Evolutionary conservation across 352 stramenopile genomes (phyloP).

Genomic region (Phytophthora pseudosyringae): DNA sequence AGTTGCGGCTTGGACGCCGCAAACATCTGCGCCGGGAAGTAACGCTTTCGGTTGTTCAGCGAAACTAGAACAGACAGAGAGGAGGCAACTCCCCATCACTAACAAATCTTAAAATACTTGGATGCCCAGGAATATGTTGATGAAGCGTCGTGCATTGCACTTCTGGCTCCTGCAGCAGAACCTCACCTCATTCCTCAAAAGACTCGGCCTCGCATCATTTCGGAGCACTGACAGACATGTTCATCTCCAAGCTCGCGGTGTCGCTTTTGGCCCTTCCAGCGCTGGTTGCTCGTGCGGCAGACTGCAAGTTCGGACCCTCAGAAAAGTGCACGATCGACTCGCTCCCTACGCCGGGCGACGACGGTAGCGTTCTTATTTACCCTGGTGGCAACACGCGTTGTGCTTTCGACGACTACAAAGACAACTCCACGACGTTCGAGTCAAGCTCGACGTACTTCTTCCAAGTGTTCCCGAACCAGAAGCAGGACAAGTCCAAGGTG

Average conservation of each 20-base stretch:
- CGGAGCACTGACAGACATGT: constrained; percentile 7
- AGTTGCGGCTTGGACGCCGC: too few species aligned
- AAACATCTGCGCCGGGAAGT: too few species aligned
- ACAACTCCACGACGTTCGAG: constrained; percentile 33
- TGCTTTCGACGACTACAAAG: constrained; percentile 47
- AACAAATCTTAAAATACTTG: background rate
- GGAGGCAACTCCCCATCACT: constrained; percentile 17
- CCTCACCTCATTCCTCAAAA: constrained; percentile 8
- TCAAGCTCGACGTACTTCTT: constrained; percentile 32
- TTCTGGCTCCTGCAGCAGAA: background rate
- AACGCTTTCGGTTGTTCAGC: background rate
- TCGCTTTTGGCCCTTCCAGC: constrained; percentile 14
- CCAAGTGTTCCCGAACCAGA: too few species aligned
- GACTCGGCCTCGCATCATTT: background rate
- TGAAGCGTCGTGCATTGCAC: constrained; percentile 13
- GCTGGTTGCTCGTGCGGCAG: constrained; percentile 1
- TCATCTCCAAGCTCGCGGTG: constrained; percentile 8
- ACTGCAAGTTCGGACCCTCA: constrained; percentile 29
- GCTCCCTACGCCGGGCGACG: constrained; percentile 22
- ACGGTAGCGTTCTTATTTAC: constrained; percentile 49
- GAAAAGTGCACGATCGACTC: constrained; percentile 37
- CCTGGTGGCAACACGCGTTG: constrained; percentile 53
- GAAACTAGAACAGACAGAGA: constrained; percentile 16
- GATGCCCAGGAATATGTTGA: constrained; percentile 4
- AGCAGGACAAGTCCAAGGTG: too few species aligned